phyloP scores from a whole-genome alignment of 306 rosid genomes.

The Cajanus cajan region DNA sequence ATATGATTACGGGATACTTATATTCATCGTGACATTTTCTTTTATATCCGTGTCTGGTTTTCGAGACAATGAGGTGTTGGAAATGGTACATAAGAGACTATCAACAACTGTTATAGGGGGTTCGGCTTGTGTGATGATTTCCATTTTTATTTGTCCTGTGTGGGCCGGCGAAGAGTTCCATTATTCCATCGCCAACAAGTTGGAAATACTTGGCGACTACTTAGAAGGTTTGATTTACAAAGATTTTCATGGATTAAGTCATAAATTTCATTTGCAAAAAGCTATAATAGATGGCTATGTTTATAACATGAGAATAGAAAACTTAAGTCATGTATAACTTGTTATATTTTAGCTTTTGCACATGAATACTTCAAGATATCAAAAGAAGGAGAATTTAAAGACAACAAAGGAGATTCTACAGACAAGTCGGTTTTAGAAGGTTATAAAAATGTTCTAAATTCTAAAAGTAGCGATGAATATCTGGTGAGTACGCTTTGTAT shows the following conservation, averaged over 20 bases:
- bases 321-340: background rate
- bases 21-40: slow-evolving; percentile 70
- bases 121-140: slow-evolving; percentile 56
- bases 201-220: slow-evolving; percentile 56
- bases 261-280: background rate
- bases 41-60: slow-evolving; percentile 71
- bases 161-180: slow-evolving; percentile 95
- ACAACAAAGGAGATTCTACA: slow-evolving; percentile 6
- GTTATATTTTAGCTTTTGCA: slow-evolving; percentile 39
- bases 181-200: slow-evolving; percentile 54
- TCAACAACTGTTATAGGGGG: slow-evolving; percentile 69
- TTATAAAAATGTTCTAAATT: slow-evolving; percentile 47
- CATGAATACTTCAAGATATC: slow-evolving; percentile 34
- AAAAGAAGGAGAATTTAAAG: slow-evolving; percentile 28
- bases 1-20: slow-evolving; percentile 80
- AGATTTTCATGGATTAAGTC: too few species aligned
- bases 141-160: slow-evolving; percentile 71
- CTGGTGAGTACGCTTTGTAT: slow-evolving; percentile 40
- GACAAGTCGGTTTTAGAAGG: slow-evolving; percentile 38
- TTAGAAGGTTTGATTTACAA: slow-evolving; percentile 50
- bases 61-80: slow-evolving; percentile 63
- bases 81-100: slow-evolving; percentile 60
- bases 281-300: background rate
- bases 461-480: slow-evolving; percentile 50
- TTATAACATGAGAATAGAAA: background rate